A percentile compares a stretch with the other conserved stretches of the same genome.
phyloP scores from a whole-genome alignment of 2,329 filamentous ascomycete genomes.

The Chrysoporthe cubensis region DNA sequence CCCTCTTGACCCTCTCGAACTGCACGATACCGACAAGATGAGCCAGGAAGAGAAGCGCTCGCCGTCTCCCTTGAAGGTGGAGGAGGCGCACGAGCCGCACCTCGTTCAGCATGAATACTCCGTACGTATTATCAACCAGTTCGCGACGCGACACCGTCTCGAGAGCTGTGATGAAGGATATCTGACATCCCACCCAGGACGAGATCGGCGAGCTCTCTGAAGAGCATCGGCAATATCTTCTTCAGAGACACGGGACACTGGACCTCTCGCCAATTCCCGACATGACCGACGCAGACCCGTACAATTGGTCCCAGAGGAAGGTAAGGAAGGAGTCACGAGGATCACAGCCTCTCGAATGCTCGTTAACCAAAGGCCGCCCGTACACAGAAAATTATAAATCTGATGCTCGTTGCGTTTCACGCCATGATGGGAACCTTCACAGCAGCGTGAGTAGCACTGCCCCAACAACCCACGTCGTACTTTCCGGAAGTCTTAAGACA shows the following conservation, averaged over 20 bases:
- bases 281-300: slow-evolving; percentile 54
- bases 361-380: not conserved
- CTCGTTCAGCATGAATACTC: slow-evolving; percentile 12
- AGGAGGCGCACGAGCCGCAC: slow-evolving; percentile 17
- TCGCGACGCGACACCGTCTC: not conserved
- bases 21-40: slow-evolving; percentile 8
- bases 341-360: too few relatives aligned
- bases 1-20: not conserved
- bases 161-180: not conserved
- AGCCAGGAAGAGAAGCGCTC: slow-evolving; percentile 19
- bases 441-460: slow-evolving; percentile 12
- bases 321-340: slow-evolving; percentile 33
- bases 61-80: slow-evolving; percentile 19
- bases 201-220: slow-evolving; percentile 38
- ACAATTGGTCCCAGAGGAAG: slow-evolving; percentile 59
- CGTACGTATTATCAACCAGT: not conserved
- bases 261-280: slow-evolving; percentile 58
- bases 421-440: slow-evolving; percentile 42
- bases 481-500: not conserved
- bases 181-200: slow-evolving; percentile 11
- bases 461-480: not conserved
- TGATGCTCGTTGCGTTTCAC: slow-evolving; percentile 59
- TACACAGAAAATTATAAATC: slow-evolving; percentile 53
- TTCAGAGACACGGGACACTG: slow-evolving; percentile 56
- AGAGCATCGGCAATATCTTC: slow-evolving; percentile 53